phyloP scores from a whole-genome alignment of 2,329 filamentous ascomycete species.

The Rasamsonia emersonii region DNA sequence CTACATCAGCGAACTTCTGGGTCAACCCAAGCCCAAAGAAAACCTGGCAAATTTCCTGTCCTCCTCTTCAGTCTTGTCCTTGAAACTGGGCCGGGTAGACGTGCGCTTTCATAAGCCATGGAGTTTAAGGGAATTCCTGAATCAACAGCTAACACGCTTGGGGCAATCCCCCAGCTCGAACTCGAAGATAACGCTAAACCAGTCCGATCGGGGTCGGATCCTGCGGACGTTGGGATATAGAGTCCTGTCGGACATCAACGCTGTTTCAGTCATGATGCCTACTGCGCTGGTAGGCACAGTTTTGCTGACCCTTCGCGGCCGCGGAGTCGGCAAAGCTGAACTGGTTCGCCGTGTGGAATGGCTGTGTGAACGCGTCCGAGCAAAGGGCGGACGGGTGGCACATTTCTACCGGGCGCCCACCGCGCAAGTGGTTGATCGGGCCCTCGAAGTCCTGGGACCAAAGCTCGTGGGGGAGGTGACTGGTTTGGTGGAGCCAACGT shows the following conservation, averaged over 20 bases:
- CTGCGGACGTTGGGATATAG: slow-evolving; percentile 84
- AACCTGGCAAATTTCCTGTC: slow-evolving; percentile 85
- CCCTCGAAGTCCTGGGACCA: slow-evolving; percentile 82
- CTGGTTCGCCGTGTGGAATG: slow-evolving; percentile 81
- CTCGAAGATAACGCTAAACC: slow-evolving; percentile 33
- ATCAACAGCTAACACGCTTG: slow-evolving; percentile 59
- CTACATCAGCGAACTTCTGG: slow-evolving; percentile 88
- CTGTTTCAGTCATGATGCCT: slow-evolving; percentile 95
- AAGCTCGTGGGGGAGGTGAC: slow-evolving; percentile 74
- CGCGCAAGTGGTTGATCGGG: slow-evolving; percentile 75
- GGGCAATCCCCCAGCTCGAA: slow-evolving; percentile 33
- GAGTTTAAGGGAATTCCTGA: slow-evolving; percentile 76
- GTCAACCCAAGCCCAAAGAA: slow-evolving; percentile 91
- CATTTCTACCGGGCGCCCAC: slow-evolving; percentile 81
- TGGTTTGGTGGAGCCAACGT: slow-evolving; percentile 80
- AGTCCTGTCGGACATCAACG: slow-evolving; percentile 88
- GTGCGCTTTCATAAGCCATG: slow-evolving; percentile 95
- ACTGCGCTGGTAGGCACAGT: slow-evolving; percentile 93
- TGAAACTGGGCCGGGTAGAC: slow-evolving; percentile 85
- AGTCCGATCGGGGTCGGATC: slow-evolving; percentile 58
- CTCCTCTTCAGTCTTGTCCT: slow-evolving; percentile 75
- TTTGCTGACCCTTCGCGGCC: slow-evolving; percentile 77
- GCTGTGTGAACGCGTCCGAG: slow-evolving; percentile 71
- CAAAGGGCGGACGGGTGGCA: slow-evolving; percentile 83
- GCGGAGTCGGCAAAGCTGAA: slow-evolving; percentile 82